Base-by-base conservation (phyloP, 441 rosid species). In the Erysimum cheiri region DNA sequence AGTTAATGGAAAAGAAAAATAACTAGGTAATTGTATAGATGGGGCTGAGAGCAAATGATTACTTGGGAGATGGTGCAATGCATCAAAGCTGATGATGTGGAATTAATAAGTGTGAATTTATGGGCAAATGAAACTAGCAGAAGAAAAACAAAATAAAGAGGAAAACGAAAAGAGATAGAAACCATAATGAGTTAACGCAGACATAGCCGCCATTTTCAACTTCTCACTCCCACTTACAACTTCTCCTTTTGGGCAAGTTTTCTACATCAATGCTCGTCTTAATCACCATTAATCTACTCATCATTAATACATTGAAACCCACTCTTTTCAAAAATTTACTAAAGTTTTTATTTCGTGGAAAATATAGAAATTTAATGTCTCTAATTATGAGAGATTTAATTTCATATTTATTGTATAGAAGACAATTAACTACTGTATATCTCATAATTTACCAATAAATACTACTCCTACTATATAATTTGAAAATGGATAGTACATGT, bases 121-220 rank as follows among this genome's bases (percentile, higher is more conserved):
- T 56, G 61, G 24, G 66, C 44, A 72, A 32, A 46, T 52, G 36
- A 46, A 17, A 50, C 8, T 4, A 57, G 15, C 28, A 56, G 11
- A 56, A 15, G 0, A 19, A 17, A 8, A 17, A 1, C 2, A 50
- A 13, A 24, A 15, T 0, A 33, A 56, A 56, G 9, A 56, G 44
- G 9, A 36, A 41, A 32, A 46, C 44, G 57, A 31, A 58, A 56
- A 41, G 43, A 41, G 33, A 13, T 26, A 11, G 26, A 28, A 49
- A 40, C 26, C 64, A 62, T 72, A 76, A 68, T 81, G 76, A 77
- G 81, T 81, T 87, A 64, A 90, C 94, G 94, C 96, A 92, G 95
- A 86, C 98, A 80, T 12, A 87, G 96, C 98, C 98, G 98, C 95
- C 95, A 87, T 83, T 85, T 73, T 85, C 75, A 60, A 87, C 78